These are phyloP conservation scores for Umbilicus rupestris DNA, from an alignment of 164 flowering plant genomes.

Conservation along the genomic window DNA sequence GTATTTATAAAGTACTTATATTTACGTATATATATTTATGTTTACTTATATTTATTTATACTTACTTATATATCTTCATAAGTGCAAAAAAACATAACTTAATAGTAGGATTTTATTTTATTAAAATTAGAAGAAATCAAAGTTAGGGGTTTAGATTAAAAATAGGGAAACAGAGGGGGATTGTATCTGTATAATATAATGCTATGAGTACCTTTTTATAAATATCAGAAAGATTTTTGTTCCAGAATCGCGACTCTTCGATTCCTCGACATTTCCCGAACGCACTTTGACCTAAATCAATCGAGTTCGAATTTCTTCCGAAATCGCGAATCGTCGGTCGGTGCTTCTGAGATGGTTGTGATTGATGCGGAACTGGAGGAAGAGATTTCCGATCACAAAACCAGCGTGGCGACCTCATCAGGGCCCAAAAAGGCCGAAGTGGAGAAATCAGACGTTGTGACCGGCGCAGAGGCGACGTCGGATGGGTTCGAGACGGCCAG, in stretches of 20 bases:
- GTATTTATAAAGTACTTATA: too few species aligned
- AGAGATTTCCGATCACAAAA: not conserved
- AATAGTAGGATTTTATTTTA: too few species aligned
- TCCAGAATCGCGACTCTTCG: not conserved
- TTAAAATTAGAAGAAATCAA: not conserved
- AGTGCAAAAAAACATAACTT: too few species aligned
- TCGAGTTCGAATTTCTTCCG: not conserved
- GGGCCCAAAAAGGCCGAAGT: not conserved
- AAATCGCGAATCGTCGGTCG: not conserved
- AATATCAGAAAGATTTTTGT: not conserved
- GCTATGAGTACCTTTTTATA: not conserved
- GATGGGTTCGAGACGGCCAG: slow-evolving; percentile 70
- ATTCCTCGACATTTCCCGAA: not conserved
- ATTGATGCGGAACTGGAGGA: not conserved
- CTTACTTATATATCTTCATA: too few species aligned
- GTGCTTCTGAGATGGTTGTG: not conserved
- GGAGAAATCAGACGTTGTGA: not conserved
- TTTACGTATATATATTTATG: too few species aligned
- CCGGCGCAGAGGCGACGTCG: slow-evolving; percentile 7
- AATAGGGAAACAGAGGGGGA: not conserved
- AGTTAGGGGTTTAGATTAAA: not conserved
- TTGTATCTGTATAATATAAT: not conserved
- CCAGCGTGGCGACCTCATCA: not conserved
- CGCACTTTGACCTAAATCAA: not conserved
- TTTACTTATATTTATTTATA: too few species aligned